Base-by-base conservation (phyloP, 73 alveolate species). In the Tetrahymena borealis region DNA sequence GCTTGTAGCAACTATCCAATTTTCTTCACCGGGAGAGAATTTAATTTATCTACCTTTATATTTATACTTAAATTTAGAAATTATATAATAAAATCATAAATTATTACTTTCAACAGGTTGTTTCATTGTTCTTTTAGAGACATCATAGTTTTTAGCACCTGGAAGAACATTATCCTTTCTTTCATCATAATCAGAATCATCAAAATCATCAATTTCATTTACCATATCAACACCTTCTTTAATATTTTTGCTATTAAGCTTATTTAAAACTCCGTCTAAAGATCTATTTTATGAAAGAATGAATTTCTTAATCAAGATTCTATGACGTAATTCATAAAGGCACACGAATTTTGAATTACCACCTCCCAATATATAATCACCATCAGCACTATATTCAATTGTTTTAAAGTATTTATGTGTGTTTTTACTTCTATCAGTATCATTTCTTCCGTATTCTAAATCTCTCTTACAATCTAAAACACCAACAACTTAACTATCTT, bases 301-400 rank as follows among this genome's bases (percentile, higher is more conserved):
- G 91, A 97, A 96, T 96, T 97, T 96, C 78, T 98, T 97, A 39
- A 98, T 96, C 91, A 98, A 94, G 6, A 98, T 94, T 94, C 97
- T 97, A 92, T 96, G 95, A 91, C 95, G 95, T 97, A 96, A 95
- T 94, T 98, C 99, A 95, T 98, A 98, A 15, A 98, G 93, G 91
- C 98, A 97, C 78, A 97, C 95, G 95, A 96, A 97, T 94, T 98
- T 98, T 39, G 98, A 94, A 92, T 98, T 97, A 31, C 99, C 99
- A 38, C 99, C 99, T 79, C 99, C 99, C 36, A 98, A 92, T 90
- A 96, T 93, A 33, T 97, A 93, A 91, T 98, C 97, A 31, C 99
- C 99, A 38, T 97, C 97, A 78, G 97, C 95, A 92, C 97, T 97
- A 90, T 95, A 94, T 90, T 96, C 95, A 18, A 98, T 94, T 28